A percentile compares a stretch with the other conserved stretches of the same genome.
Conservation (phyloP, 1,139 yeast species). For the Kurtzmaniella quercitrusa region DNA sequence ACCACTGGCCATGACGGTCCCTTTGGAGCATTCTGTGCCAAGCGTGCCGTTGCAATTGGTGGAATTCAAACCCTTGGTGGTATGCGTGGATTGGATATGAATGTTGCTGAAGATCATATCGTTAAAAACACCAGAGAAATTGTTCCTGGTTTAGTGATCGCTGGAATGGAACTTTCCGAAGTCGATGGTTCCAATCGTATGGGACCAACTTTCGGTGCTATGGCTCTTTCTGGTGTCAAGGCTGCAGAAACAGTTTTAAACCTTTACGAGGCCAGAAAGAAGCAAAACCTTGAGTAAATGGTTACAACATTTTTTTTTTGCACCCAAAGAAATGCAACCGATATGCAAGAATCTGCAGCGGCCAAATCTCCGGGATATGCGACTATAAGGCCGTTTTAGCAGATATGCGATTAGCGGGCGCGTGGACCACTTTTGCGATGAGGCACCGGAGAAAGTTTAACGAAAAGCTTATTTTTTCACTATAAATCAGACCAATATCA, state of each 20-base stretch:
- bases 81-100: conserved; percentile 80
- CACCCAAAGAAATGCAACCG: neutral
- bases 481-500: too few relatives aligned
- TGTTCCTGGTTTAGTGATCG: conserved; percentile 68
- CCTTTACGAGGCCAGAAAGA: conserved; percentile 47
- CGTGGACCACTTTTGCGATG: too few relatives aligned
- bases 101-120: conserved; percentile 72
- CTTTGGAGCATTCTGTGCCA: conserved; percentile 76
- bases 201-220: conserved; percentile 86
- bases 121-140: conserved; percentile 70
- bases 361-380: too few relatives aligned
- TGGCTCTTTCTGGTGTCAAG: conserved; percentile 73
- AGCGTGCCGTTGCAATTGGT: conserved; percentile 35
- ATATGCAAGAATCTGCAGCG: neutral
- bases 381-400: neutral
- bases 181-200: conserved; percentile 75
- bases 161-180: conserved; percentile 81
- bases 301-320: neutral
- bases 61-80: conserved; percentile 52
- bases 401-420: neutral
- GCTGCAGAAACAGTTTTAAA: conserved; percentile 64
- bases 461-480: too few relatives aligned
- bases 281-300: conserved; percentile 23
- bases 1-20: conserved; percentile 85
- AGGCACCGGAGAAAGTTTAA: too few relatives aligned